Evolutionary conservation across 352 stramenopile genomes (phyloP), one percentile per base, ranked within the genome.

Genomic region (Phytophthora megakarya): DNA sequence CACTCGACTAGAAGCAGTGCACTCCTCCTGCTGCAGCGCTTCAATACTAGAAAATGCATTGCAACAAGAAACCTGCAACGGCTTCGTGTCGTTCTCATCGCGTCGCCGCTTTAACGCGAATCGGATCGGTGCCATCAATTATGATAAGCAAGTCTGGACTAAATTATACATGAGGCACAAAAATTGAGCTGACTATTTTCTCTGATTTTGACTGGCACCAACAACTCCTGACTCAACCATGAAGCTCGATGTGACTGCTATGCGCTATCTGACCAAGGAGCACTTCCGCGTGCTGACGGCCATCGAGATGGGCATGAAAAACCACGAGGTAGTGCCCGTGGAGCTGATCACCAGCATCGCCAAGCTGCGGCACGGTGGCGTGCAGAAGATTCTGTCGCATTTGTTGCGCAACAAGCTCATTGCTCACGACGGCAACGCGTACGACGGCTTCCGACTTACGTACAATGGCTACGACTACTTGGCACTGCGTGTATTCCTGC

Each of bases 391-490:
- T 61, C 76, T 99, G 21, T 98, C 84, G 39, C 90, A 95, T 49
- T 68, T 99, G 44, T 79, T 99, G 47, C 83, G 97, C 43, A 98
- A 99, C 84, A 99, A 99, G 76, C 85, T 99, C 35, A 87, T 99
- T 21, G 93, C 93, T 25, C 97, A 99, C 73, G 97, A 99, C 69
- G 86, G 97, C 58, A 95, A 95, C 45, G 96, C 93, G 43, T 99
- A 99, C 76, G 96, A 99, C 66, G 96, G 95, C 32, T 99, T 97
- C 77, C 89, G 97, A n/a, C 76, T 99, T 30, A 99, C 97, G 12
- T 99, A 98, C 70, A 96, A 82, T 21, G 98, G 98, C n/a, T 99
- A 99, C 72, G 98, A 99, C 75, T 99, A 98, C 69, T 77, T 99
- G 18, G 97, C 98, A 18, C 78, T 99, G 44, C 84, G 96, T 35